Percentiles rank a stretch among this genome's conserved stretches.
phyloP scores from a whole-genome alignment of 1,139 yeast genomes.

The Scheffersomyces illinoinensis region DNA sequence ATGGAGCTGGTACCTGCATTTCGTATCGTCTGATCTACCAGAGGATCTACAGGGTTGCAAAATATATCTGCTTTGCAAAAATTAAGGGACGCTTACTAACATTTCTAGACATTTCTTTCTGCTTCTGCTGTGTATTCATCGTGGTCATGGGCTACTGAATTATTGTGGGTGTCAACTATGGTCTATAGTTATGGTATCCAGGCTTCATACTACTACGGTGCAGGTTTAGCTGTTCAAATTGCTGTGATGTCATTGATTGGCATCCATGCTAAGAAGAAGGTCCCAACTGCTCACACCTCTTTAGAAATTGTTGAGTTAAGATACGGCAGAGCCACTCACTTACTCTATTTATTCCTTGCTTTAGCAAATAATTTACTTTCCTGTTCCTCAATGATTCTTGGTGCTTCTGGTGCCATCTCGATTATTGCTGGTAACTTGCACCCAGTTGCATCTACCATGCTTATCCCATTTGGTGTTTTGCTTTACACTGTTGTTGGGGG shows the following conservation, averaged over 20 bases:
- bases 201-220: conserved; percentile 26
- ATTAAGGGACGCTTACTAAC: too few species aligned
- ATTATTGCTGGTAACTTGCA: conserved; percentile 34
- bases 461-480: conserved; percentile 39
- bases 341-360: conserved; percentile 31
- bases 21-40: too few species aligned
- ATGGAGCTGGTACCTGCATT: too few species aligned
- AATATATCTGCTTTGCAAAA: too few species aligned
- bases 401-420: conserved; percentile 37
- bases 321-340: conserved; percentile 31
- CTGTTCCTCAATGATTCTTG: conserved; percentile 37
- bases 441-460: conserved; percentile 31
- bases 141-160: conserved; percentile 36
- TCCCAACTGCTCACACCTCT: conserved; percentile 30
- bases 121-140: conserved; percentile 28
- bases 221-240: conserved; percentile 32
- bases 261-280: conserved; percentile 31
- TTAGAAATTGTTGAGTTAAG: conserved; percentile 31
- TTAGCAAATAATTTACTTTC: conserved; percentile 33
- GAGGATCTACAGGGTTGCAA: too few species aligned
- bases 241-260: conserved; percentile 29
- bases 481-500: conserved; percentile 43
- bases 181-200: conserved; percentile 29
- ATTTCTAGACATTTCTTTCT: conserved; percentile 12
- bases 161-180: conserved; percentile 25